Conservation (phyloP, 306 rosid genomes). For the Prunus fruticosa region DNA sequence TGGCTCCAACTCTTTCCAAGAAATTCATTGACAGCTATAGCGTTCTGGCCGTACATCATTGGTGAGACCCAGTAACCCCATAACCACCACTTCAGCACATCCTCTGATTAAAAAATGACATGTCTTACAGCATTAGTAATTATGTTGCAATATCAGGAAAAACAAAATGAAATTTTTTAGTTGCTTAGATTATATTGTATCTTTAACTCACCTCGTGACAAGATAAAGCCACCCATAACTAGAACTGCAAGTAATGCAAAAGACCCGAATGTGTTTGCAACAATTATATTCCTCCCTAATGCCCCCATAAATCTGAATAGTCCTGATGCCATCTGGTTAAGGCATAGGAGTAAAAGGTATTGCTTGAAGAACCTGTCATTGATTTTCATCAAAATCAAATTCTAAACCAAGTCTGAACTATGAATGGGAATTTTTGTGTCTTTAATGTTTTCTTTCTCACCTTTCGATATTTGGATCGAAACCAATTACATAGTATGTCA, state of each 20-base stretch:
- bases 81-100: slow-evolving; percentile 42
- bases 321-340: slow-evolving; percentile 41
- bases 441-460: slow-evolving; percentile 14
- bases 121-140: neutral
- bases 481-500: slow-evolving; percentile 43
- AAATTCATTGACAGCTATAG: slow-evolving; percentile 36
- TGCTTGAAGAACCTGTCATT: slow-evolving; percentile 41
- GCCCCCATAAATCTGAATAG: slow-evolving; percentile 40
- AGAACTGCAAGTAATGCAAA: slow-evolving; percentile 41
- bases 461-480: slow-evolving; percentile 37
- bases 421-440: neutral
- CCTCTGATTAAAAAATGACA: slow-evolving; percentile 7
- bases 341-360: slow-evolving; percentile 26
- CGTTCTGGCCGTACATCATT: slow-evolving; percentile 39
- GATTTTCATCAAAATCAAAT: neutral
- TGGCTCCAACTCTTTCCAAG: slow-evolving; percentile 37
- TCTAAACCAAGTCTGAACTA: neutral
- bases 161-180: neutral
- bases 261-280: slow-evolving; percentile 52
- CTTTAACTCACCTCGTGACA: slow-evolving; percentile 33
- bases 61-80: slow-evolving; percentile 52
- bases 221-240: slow-evolving; percentile 47
- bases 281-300: slow-evolving; percentile 39
- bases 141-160: neutral
- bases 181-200: neutral